Percentiles rank a stretch among this genome's conserved stretches.
Conservation (phyloP, 208 protist species). For the Crithidia brevicula region DNA sequence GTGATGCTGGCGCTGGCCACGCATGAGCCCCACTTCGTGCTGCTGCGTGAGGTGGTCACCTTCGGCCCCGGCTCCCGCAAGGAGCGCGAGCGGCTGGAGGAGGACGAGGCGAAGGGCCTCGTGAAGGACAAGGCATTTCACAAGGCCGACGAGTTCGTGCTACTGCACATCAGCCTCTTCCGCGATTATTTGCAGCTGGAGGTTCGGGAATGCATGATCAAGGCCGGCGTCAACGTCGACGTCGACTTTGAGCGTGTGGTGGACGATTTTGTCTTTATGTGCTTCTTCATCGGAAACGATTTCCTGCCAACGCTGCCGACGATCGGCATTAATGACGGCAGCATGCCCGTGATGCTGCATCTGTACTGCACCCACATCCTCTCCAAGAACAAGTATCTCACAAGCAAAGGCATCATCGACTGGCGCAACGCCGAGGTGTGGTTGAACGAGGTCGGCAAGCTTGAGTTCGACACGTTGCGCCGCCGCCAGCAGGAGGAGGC, state of each 20-base stretch:
- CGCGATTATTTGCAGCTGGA: conserved; percentile 96
- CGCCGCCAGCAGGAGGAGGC: conserved; percentile 74
- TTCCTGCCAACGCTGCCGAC: conserved; percentile 97
- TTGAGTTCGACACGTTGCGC: conserved; percentile 80
- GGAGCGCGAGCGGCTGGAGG: conserved; percentile 75
- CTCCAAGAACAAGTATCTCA: conserved; percentile 74
- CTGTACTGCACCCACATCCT: conserved; percentile 86
- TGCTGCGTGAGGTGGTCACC: conserved; percentile 96
- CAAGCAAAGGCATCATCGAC: conserved; percentile 72
- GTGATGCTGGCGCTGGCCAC: conserved; percentile 97
- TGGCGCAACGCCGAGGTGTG: conserved; percentile 75
- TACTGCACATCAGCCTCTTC: conserved; percentile 93
- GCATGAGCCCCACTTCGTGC: conserved; percentile 97
- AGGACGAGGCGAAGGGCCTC: conserved; percentile 82
- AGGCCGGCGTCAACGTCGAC: conserved; percentile 12
- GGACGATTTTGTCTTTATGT: conserved; percentile 98
- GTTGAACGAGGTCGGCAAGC: conserved; percentile 68
- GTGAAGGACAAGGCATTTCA: conserved; percentile 80
- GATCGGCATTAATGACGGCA: conserved; percentile 95
- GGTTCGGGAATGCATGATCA: conserved; percentile 51
- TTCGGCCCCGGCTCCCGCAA: conserved; percentile 77
- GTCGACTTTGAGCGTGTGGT: conserved; percentile 94
- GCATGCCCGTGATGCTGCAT: conserved; percentile 85
- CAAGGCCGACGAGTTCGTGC: conserved; percentile 88
- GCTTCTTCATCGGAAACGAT: conserved; percentile 99